A percentile compares a stretch with the other conserved stretches of the same genome.
Evolutionary conservation across 2,329 filamentous ascomycete species (phyloP).

Genomic region (Hyphodiscus sp.): DNA sequence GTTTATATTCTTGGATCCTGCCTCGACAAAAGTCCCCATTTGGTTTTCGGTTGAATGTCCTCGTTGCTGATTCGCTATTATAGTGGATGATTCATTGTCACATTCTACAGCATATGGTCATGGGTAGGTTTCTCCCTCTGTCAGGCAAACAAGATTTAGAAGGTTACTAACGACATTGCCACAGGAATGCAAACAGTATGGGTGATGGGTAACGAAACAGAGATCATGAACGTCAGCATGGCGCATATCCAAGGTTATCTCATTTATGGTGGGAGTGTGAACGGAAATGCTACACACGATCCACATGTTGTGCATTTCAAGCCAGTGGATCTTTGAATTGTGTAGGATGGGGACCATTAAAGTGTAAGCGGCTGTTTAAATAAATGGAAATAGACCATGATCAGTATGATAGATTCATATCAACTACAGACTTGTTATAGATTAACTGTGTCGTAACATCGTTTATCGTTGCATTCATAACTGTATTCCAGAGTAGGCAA

Average conservation of each 20-base stretch:
- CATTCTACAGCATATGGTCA: conserved; percentile 39
- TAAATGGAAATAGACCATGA: no score
- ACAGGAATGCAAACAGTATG: conserved; percentile 28
- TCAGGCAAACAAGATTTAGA: not conserved
- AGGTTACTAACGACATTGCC: not conserved
- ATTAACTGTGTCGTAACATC: no score
- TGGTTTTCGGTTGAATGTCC: no score
- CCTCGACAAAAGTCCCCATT: no score
- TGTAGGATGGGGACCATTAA: not conserved
- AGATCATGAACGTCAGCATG: conserved; percentile 9
- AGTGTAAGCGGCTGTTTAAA: no score
- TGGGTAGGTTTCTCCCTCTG: conserved; percentile 29
- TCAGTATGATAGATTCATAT: no score
- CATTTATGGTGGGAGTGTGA: conserved; percentile 20
- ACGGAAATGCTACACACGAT: conserved; percentile 19
- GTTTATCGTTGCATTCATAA: no score
- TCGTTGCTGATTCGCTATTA: no score
- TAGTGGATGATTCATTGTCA: conserved; percentile 44
- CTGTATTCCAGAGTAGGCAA: not conserved
- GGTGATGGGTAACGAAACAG: conserved; percentile 26
- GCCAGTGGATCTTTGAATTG: not conserved
- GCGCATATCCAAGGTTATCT: conserved; percentile 19
- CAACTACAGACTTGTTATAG: no score
- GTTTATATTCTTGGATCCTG: no score
- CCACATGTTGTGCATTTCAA: conserved; percentile 16